Percentiles rank a stretch among this genome's conserved stretches.
Evolutionary conservation across 2,329 filamentous ascomycete species (phyloP).

Genomic region (Nigrospora sphaerica): DNA sequence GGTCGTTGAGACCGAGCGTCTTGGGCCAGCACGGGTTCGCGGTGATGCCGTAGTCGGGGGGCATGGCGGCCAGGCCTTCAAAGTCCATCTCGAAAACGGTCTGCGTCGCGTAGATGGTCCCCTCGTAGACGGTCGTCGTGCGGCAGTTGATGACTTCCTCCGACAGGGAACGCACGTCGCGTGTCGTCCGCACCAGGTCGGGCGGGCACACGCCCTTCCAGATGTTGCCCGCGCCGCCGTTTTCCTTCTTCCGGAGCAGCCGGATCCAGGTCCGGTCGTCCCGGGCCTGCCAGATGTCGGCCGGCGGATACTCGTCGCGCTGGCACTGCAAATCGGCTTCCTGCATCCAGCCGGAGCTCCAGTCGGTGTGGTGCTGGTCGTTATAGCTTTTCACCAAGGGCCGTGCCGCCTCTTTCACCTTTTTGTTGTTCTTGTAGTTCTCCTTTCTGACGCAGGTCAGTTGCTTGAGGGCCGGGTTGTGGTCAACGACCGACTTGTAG

Average conservation of each 20-base stretch:
- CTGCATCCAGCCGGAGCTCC: background rate
- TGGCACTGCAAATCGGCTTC: background rate
- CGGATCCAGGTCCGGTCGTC: background rate
- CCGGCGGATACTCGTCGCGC: background rate
- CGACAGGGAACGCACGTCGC: background rate
- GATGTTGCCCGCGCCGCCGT: background rate
- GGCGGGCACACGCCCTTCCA: background rate
- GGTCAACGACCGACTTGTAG: background rate
- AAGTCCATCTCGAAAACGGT: background rate
- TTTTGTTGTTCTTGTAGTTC: background rate
- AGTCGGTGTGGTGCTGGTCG: background rate
- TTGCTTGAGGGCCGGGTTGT: background rate
- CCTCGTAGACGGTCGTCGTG: background rate
- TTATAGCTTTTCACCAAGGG: background rate
- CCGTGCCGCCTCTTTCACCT: background rate
- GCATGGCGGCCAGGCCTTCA: background rate
- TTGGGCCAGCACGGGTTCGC: constrained; percentile 1
- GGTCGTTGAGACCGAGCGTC: background rate
- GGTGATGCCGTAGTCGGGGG: background rate
- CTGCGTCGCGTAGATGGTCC: background rate
- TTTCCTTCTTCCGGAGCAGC: background rate
- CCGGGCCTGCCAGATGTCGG: background rate
- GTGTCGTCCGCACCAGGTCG: background rate
- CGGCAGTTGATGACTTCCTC: background rate
- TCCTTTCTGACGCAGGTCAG: background rate